These are phyloP conservation scores for Podospora comata DNA, from an alignment of 495 filamentous ascomycete genomes.

Conservation along the genomic window DNA sequence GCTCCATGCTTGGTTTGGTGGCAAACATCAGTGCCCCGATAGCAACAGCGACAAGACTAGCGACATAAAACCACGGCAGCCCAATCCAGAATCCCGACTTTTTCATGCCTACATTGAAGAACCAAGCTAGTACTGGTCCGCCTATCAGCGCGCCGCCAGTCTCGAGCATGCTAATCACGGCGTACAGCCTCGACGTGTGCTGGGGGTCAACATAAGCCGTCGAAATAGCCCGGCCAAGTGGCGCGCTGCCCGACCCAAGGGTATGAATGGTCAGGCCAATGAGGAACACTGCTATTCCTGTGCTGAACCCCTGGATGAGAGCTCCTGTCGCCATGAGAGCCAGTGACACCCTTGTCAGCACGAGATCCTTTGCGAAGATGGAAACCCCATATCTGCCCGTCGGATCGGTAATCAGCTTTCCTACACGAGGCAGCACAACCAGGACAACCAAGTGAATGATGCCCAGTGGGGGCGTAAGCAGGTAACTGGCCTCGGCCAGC, in stretches of 20 bases:
- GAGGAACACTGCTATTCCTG: slow-evolving; percentile 50
- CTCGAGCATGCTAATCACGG: slow-evolving; percentile 56
- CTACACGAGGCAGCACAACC: slow-evolving; percentile 45
- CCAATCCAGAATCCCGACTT: slow-evolving; percentile 52
- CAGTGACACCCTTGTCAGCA: slow-evolving; percentile 48
- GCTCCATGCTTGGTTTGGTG: slow-evolving; percentile 27
- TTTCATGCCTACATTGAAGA: slow-evolving; percentile 51
- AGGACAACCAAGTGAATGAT: slow-evolving; percentile 52
- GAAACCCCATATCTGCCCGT: slow-evolving; percentile 35
- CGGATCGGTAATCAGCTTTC: slow-evolving; percentile 33
- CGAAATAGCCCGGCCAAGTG: slow-evolving; percentile 46
- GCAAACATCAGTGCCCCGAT: slow-evolving; percentile 42
- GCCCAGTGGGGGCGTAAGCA: slow-evolving; percentile 48
- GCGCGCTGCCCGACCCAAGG: slow-evolving; percentile 51
- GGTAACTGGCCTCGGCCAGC: slow-evolving; percentile 53
- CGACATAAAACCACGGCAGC: slow-evolving; percentile 54
- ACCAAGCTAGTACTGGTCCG: slow-evolving; percentile 50
- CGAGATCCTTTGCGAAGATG: slow-evolving; percentile 50
- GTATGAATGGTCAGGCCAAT: slow-evolving; percentile 53
- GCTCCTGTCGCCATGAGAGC: slow-evolving; percentile 38
- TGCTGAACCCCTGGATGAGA: slow-evolving; percentile 31
- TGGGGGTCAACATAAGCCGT: slow-evolving; percentile 52
- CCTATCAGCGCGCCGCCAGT: slow-evolving; percentile 52
- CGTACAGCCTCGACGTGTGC: slow-evolving; percentile 56
- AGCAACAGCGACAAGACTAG: slow-evolving; percentile 41